A percentile compares a stretch with the other conserved stretches of the same genome.
These are phyloP conservation scores for Pyrenophora teres DNA, from an alignment of 2,329 filamentous ascomycete species.

Conservation along the genomic window DNA sequence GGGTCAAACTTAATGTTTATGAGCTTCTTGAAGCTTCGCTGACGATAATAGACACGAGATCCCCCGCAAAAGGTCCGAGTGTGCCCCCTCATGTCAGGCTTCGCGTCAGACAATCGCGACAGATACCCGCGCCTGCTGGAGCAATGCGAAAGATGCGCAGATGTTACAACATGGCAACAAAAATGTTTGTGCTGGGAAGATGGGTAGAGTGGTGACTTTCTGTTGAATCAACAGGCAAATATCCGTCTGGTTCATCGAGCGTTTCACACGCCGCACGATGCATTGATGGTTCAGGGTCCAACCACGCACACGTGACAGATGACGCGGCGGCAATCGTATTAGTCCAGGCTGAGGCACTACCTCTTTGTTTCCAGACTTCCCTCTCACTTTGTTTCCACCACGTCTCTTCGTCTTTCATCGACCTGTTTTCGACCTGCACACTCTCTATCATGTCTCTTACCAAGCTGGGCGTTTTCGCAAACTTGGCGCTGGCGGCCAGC, in stretches of 20 bases:
- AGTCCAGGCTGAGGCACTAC: slow-evolving; percentile 14
- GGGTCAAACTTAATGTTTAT: too few relatives aligned
- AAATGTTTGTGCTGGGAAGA: neutral
- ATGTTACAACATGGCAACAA: too few relatives aligned
- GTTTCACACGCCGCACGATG: slow-evolving; percentile 15
- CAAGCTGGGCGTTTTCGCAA: slow-evolving; percentile 40
- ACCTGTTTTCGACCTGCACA: slow-evolving; percentile 19
- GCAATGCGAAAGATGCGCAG: too few relatives aligned
- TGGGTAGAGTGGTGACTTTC: neutral
- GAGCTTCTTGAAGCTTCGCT: too few relatives aligned
- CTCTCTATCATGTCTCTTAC: slow-evolving; percentile 35
- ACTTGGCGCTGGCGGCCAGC: slow-evolving; percentile 45
- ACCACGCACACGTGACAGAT: slow-evolving; percentile 15
- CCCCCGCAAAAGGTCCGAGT: too few relatives aligned
- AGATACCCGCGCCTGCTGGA: too few relatives aligned
- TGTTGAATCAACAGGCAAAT: neutral
- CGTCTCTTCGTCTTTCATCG: slow-evolving; percentile 14
- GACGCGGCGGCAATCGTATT: slow-evolving; percentile 13
- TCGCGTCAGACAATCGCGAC: too few relatives aligned
- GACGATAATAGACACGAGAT: too few relatives aligned
- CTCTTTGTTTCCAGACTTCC: slow-evolving; percentile 18
- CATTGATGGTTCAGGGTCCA: slow-evolving; percentile 12
- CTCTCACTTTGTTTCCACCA: slow-evolving; percentile 16
- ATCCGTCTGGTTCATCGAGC: slow-evolving; percentile 3
- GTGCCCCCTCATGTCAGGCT: too few relatives aligned